These are phyloP conservation scores for Tetraselmis chui DNA, from an alignment of 139 green algal species.

Conservation along the genomic window DNA sequence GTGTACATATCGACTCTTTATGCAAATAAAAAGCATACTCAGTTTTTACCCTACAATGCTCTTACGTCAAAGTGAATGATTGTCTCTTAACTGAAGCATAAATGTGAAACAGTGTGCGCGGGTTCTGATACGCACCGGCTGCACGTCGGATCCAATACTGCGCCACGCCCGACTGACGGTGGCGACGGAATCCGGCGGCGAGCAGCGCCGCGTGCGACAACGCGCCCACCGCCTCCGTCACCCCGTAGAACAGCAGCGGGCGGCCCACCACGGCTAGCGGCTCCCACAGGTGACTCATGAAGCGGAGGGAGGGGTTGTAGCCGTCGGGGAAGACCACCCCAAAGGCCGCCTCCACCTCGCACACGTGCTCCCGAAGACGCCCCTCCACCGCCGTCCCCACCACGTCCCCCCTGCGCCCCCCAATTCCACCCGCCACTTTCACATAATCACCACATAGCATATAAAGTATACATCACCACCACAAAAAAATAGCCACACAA, in stretches of 20 bases:
- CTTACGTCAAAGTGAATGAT: too few relatives aligned
- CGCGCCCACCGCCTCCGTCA: not conserved
- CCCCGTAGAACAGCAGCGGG: not conserved
- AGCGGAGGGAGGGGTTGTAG: not conserved
- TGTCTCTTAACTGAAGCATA: too few relatives aligned
- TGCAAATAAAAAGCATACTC: too few relatives aligned
- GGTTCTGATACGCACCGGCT: too few relatives aligned
- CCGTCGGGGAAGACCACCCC: not conserved
- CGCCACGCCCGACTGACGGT: not conserved
- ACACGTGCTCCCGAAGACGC: not conserved
- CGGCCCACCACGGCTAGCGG: not conserved
- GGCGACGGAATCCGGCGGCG: not conserved
- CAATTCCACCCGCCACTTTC: not conserved
- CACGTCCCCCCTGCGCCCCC: not conserved
- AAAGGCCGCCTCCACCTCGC: not conserved
- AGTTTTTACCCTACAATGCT: too few relatives aligned
- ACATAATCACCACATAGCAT: too few relatives aligned
- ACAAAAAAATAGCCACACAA: too few relatives aligned
- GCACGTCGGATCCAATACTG: not conserved
- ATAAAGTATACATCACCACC: too few relatives aligned
- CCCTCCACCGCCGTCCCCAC: not conserved
- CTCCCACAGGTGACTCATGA: not conserved
- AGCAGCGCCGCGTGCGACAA: not conserved
- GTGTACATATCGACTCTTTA: too few relatives aligned
- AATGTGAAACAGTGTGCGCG: too few relatives aligned